phyloP scores from a whole-genome alignment of 257 asterid genomes.

The Salvia rosmarinus region DNA sequence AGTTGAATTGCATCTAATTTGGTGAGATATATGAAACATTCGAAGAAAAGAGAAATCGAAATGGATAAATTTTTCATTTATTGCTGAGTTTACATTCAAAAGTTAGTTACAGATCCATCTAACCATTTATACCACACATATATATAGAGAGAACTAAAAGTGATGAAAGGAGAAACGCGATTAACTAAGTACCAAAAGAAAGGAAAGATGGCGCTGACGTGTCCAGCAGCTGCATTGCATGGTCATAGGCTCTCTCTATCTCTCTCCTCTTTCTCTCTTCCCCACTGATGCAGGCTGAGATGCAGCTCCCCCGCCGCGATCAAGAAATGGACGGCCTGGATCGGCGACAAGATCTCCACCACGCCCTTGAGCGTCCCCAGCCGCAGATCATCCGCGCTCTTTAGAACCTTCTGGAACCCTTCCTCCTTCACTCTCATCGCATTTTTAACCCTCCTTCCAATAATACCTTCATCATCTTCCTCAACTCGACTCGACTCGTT shows the following conservation, averaged over 20 bases:
- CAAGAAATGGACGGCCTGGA: slow-evolving; percentile 59
- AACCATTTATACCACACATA: too few species aligned
- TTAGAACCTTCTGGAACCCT: slow-evolving; percentile 36
- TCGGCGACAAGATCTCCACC: slow-evolving; percentile 33
- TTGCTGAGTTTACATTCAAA: too few species aligned
- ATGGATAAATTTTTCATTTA: too few species aligned
- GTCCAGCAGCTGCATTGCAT: not conserved
- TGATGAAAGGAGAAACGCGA: too few species aligned
- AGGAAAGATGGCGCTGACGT: slow-evolving; percentile 42
- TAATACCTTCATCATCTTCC: not conserved
- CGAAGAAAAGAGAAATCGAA: too few species aligned
- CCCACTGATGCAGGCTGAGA: slow-evolving; percentile 61
- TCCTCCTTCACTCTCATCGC: slow-evolving; percentile 44
- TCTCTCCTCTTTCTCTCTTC: slow-evolving; percentile 40
- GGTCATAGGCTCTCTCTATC: not conserved
- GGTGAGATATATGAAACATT: too few species aligned
- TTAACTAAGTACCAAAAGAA: too few species aligned
- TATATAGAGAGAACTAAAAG: too few species aligned
- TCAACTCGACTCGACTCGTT: slow-evolving; percentile 32
- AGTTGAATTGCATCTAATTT: not conserved
- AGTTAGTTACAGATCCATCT: too few species aligned
- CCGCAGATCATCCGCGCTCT: slow-evolving; percentile 55
- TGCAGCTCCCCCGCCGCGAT: slow-evolving; percentile 67
- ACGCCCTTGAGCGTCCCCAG: slow-evolving; percentile 44
- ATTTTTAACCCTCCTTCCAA: slow-evolving; percentile 3